Percentiles rank a stretch among this genome's conserved stretches.
Conservation (phyloP, 495 filamentous ascomycete species). For the Cercophora scortea region DNA sequence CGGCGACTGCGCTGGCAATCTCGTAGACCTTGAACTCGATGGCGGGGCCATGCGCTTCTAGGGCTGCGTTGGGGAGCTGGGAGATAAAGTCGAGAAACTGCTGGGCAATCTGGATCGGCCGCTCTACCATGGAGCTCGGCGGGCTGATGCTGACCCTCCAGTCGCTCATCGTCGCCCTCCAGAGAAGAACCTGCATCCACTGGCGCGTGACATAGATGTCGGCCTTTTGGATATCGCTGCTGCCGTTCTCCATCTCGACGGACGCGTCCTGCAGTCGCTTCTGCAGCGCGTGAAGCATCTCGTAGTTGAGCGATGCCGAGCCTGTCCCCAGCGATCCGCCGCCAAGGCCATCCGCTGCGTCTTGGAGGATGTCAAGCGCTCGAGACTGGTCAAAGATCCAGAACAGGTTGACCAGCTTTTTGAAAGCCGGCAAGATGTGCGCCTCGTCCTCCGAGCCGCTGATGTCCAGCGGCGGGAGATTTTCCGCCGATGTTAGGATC, state of each 20-base stretch:
- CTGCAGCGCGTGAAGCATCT: constrained; percentile 23
- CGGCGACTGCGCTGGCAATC: constrained; percentile 38
- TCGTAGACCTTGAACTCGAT: constrained; percentile 41
- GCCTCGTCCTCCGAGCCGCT: constrained; percentile 24
- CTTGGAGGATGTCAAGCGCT: constrained; percentile 33
- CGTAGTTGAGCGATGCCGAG: constrained; percentile 8
- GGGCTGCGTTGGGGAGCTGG: constrained; percentile 22
- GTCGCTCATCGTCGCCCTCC: constrained; percentile 28
- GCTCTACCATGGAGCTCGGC: constrained; percentile 14
- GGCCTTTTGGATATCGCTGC: constrained; percentile 36
- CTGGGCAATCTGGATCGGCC: constrained; percentile 35
- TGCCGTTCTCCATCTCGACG: constrained; percentile 12
- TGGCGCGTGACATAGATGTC: constrained; percentile 40
- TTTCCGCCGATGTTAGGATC: constrained; percentile 26
- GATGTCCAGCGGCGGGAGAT: constrained; percentile 18
- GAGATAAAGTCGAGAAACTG: constrained; percentile 33
- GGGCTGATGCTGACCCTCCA: constrained; percentile 1
- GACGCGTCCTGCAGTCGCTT: constrained; percentile 27
- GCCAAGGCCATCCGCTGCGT: constrained; percentile 16
- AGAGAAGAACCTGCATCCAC: constrained; percentile 42
- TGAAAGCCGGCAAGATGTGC: constrained; percentile 32
- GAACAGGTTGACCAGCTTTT: constrained; percentile 36
- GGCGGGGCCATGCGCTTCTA: constrained; percentile 10
- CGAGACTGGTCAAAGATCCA: constrained; percentile 30
- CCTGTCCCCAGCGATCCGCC: neutral